These are phyloP conservation scores for Camelina hispida DNA, from an alignment of 345 rosid species.

Conservation along the genomic window DNA sequence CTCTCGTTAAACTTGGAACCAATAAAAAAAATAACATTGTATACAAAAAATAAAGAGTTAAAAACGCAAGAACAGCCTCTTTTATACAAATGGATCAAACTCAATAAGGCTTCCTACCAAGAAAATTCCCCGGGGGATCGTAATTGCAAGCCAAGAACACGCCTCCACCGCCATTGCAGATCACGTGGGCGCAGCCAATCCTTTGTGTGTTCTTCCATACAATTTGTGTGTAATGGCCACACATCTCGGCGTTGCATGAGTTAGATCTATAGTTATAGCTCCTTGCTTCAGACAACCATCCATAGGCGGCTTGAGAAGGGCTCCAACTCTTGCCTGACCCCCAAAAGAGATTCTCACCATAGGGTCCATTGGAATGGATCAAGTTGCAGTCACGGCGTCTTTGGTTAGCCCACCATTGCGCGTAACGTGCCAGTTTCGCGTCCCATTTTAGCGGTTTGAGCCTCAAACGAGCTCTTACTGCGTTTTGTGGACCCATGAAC, in stretches of 20 bases:
- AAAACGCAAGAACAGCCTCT: constrained; percentile 28
- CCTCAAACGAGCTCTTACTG: constrained; percentile 57
- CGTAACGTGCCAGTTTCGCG: constrained; percentile 54
- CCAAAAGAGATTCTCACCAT: constrained; percentile 95
- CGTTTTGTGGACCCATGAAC: constrained; percentile 74
- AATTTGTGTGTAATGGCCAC: constrained; percentile 93
- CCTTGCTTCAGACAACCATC: constrained; percentile 70
- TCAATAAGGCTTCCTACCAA: constrained; percentile 81
- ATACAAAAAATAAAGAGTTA: constrained; percentile 16
- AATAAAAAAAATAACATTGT: constrained; percentile 29
- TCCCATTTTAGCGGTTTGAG: constrained; percentile 70
- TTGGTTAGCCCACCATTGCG: constrained; percentile 62
- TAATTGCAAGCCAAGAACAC: constrained; percentile 81
- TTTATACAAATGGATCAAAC: constrained; percentile 32
- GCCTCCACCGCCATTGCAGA: constrained; percentile 54
- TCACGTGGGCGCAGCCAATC: constrained; percentile 77
- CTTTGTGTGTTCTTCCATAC: constrained; percentile 66
- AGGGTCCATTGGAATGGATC: constrained; percentile 81
- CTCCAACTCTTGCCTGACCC: constrained; percentile 80
- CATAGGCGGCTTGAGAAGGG: constrained; percentile 68
- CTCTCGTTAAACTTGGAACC: constrained; percentile 33
- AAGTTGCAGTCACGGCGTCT: constrained; percentile 71
- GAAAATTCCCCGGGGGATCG: constrained; percentile 88
- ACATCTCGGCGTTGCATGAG: constrained; percentile 56
- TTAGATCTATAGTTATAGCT: constrained; percentile 62